Base-by-base conservation (phyloP, 805 yeast species). In the Maudiozyma bulderi region DNA sequence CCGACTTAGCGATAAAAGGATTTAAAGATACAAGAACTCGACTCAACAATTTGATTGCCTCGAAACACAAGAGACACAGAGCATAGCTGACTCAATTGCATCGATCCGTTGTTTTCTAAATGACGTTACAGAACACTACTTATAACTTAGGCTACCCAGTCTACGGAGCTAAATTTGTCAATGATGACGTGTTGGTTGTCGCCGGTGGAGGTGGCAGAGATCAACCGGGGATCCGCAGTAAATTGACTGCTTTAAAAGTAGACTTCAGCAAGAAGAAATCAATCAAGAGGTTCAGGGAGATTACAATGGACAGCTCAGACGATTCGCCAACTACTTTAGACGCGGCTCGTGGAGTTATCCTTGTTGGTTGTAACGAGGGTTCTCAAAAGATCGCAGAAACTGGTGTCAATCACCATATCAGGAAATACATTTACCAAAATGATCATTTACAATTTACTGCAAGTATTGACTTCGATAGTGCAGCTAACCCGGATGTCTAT, bases 141-240 rank as follows among this genome's bases (percentile, higher is more conserved):
- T 61, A 61, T 50, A 58, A 69, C 45, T 58, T 71, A 34, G 91
- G 86, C 2, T 86, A 82, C 58, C 98, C 99, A 1, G 73, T 89
- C 10, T 86, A 84, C 57, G 91, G 88, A 2, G 82, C 91, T 47
- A 77, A 78, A 52, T 89, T 87, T 62, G 71, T 82, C 43, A 73
- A 77, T 55, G 75, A 81, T 53, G 68, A 72, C 52, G 76, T 81
- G 1, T 64, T 90, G 30, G 65, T 89, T 45, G 84, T 84, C 31
- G 81, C 88, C 3, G 99, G 99, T 40, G 99, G 99, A 43, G 97
- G 97, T 32, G 98, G 97, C 29, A 95, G 87, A 64, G 95, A 95
- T 8, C 82, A 81, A 59, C 84, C 87, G 59, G 96, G 95, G 32
- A 81, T 88, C 48, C 85, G 90, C 40, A 91, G 91, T 66, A 87